Conservation (phyloP, 1,139 yeast genomes). For the Pichia sorboxylosa region DNA sequence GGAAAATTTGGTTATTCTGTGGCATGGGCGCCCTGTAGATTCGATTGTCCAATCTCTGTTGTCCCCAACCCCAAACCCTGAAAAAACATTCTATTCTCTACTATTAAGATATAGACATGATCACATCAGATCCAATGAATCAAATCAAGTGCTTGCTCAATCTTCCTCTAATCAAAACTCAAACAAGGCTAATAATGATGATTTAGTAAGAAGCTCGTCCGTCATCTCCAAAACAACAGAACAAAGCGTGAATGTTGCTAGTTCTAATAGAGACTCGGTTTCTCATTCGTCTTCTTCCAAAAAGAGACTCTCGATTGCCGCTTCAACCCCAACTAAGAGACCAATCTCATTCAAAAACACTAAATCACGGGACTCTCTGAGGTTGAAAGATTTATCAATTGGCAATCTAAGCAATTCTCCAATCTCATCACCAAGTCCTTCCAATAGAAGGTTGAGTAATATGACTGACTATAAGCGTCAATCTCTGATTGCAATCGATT, state of each 20-base stretch:
- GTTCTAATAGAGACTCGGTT: conserved; percentile 18
- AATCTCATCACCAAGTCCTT: conserved; percentile 2
- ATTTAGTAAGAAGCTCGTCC: conserved; percentile 22
- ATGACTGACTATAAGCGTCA: conserved; percentile 7
- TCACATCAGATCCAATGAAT: conserved; percentile 27
- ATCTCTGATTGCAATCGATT: conserved; percentile 6
- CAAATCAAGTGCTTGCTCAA: background rate
- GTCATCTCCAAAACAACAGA: conserved; percentile 20
- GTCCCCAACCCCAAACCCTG: conserved; percentile 56
- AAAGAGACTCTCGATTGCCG: conserved; percentile 42
- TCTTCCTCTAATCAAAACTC: background rate
- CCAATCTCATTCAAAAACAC: conserved; percentile 42
- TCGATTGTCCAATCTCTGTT: conserved; percentile 49
- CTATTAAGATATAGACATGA: conserved; percentile 76
- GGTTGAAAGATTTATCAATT: conserved; percentile 4
- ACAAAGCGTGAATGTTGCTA: conserved; percentile 4
- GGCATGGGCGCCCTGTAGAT: conserved; percentile 74
- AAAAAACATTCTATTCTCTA: conserved; percentile 81
- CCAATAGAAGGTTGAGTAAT: conserved; percentile 2
- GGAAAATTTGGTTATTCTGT: conserved; percentile 73
- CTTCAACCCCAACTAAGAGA: conserved; percentile 41
- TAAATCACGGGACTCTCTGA: conserved; percentile 11
- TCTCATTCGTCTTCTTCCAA: conserved; percentile 10
- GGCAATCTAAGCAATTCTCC: conserved; percentile 4
- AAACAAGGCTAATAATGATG: conserved; percentile 5